phyloP scores from a whole-genome alignment of 805 yeast genomes.

The Kluyveromyces wickerhamii region DNA sequence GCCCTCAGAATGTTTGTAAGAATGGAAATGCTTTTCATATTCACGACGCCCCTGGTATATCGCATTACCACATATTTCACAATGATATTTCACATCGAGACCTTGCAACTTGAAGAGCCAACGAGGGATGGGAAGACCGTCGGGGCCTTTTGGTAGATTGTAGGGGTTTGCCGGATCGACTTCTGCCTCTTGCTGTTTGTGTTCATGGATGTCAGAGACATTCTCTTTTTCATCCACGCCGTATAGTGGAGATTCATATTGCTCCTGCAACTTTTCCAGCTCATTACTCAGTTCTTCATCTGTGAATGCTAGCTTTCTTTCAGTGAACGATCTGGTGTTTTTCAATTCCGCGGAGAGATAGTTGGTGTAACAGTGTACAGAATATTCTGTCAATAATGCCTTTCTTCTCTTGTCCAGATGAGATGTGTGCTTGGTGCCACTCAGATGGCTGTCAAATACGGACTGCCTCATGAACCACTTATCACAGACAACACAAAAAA shows the following conservation, averaged over 20 bases:
- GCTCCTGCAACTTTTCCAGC: conserved; percentile 34
- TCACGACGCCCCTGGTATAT: conserved; percentile 64
- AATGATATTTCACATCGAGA: conserved; percentile 55
- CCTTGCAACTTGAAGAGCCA: conserved; percentile 94
- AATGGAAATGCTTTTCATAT: conserved; percentile 71
- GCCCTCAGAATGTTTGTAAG: conserved; percentile 62
- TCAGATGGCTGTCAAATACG: conserved; percentile 60
- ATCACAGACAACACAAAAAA: conserved; percentile 58
- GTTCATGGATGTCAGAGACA: conserved; percentile 20
- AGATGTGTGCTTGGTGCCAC: conserved; percentile 68
- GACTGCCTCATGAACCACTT: conserved; percentile 54
- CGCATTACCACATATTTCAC: conserved; percentile 82
- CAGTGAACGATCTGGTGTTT: conserved; percentile 52
- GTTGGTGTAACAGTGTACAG: conserved; percentile 32
- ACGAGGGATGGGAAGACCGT: conserved; percentile 85
- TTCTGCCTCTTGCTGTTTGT: conserved; percentile 9
- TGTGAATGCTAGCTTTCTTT: conserved; percentile 60
- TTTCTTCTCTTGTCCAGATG: conserved; percentile 28
- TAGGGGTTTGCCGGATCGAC: conserved; percentile 26
- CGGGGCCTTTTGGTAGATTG: conserved; percentile 73
- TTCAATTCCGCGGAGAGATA: conserved; percentile 35
- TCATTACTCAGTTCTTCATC: conserved; percentile 59
- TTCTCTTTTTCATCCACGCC: conserved; percentile 35
- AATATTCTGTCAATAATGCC: conserved; percentile 31
- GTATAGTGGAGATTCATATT: conserved; percentile 31